Conservation (phyloP, 2,329 filamentous ascomycete species). For the Juglanconis juglandina region DNA sequence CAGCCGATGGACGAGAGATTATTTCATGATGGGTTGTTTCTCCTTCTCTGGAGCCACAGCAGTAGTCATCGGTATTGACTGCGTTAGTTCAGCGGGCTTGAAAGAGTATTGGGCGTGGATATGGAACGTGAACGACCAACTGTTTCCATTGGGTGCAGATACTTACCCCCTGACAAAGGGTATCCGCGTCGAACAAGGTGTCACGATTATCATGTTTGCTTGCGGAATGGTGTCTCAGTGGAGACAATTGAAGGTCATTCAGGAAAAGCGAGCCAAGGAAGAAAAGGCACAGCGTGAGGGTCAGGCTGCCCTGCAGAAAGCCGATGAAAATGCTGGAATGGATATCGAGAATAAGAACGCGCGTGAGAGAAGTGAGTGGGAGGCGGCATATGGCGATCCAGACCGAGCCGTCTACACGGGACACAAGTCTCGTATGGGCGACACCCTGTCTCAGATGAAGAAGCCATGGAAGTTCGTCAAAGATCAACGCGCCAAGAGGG, state of each 20-base stretch:
- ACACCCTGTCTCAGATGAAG: background rate
- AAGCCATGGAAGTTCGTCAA: slow-evolving; percentile 81
- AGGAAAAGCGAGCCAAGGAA: slow-evolving; percentile 54
- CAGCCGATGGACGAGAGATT: slow-evolving; percentile 71
- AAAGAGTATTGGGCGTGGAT: slow-evolving; percentile 97
- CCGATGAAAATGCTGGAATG: slow-evolving; percentile 69
- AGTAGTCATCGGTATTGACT: slow-evolving; percentile 81
- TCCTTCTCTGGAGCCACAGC: slow-evolving; percentile 80
- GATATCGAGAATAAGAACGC: slow-evolving; percentile 61
- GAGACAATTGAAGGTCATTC: slow-evolving; percentile 79
- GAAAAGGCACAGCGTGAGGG: slow-evolving; percentile 48
- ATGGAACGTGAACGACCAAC: slow-evolving; percentile 74
- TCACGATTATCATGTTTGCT: slow-evolving; percentile 69
- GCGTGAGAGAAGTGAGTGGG: slow-evolving; percentile 68
- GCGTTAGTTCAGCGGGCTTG: slow-evolving; percentile 81
- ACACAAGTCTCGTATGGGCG: background rate
- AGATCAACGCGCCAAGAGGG: slow-evolving; percentile 53
- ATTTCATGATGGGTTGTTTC: slow-evolving; percentile 71
- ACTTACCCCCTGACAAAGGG: slow-evolving; percentile 85
- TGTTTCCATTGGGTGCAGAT: slow-evolving; percentile 72
- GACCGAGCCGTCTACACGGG: background rate
- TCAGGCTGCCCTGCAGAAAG: slow-evolving; percentile 52
- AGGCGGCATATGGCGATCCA: slow-evolving; percentile 67
- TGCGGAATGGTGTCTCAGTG: slow-evolving; percentile 80
- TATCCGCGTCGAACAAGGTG: slow-evolving; percentile 80